These are phyloP conservation scores for Chaetomiaceae sp. DNA, from an alignment of 2,329 filamentous ascomycete genomes.

Conservation along the genomic window DNA sequence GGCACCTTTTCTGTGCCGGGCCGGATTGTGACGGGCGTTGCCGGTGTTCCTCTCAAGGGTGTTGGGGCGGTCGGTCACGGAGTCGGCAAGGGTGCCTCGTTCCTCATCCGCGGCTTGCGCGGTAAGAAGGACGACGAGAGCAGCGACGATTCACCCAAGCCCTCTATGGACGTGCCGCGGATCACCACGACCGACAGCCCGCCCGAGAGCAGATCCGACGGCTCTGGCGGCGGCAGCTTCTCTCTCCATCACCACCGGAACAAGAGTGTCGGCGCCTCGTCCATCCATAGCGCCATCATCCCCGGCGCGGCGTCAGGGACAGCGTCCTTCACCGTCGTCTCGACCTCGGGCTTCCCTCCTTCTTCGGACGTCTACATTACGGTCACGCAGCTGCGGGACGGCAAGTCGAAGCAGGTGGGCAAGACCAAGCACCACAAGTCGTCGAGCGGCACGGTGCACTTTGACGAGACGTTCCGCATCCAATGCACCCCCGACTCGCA, in stretches of 20 bases:
- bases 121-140: slow-evolving; percentile 49
- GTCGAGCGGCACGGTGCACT: slow-evolving; percentile 58
- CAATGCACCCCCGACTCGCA: slow-evolving; percentile 74
- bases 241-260: slow-evolving; percentile 43
- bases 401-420: slow-evolving; percentile 73
- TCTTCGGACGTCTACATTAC: slow-evolving; percentile 74
- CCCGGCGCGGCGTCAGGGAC: slow-evolving; percentile 57
- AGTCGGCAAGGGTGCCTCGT: slow-evolving; percentile 84
- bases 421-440: slow-evolving; percentile 91
- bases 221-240: slow-evolving; percentile 26
- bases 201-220: slow-evolving; percentile 24
- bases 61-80: slow-evolving; percentile 67
- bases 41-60: slow-evolving; percentile 90
- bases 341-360: slow-evolving; percentile 71
- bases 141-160: slow-evolving; percentile 31
- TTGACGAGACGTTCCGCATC: slow-evolving; percentile 74
- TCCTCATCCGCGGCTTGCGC: slow-evolving; percentile 80
- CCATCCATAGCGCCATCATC: slow-evolving; percentile 59
- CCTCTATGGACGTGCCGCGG: slow-evolving; percentile 37
- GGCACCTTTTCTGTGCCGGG: slow-evolving; percentile 84
- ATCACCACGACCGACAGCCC: slow-evolving; percentile 36
- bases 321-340: slow-evolving; percentile 74
- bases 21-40: slow-evolving; percentile 76
- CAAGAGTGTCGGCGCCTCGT: slow-evolving; percentile 59
- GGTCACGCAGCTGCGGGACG: slow-evolving; percentile 56